Base-by-base conservation (phyloP, 2,329 filamentous ascomycete genomes). In the Aureobasidium sp. region DNA sequence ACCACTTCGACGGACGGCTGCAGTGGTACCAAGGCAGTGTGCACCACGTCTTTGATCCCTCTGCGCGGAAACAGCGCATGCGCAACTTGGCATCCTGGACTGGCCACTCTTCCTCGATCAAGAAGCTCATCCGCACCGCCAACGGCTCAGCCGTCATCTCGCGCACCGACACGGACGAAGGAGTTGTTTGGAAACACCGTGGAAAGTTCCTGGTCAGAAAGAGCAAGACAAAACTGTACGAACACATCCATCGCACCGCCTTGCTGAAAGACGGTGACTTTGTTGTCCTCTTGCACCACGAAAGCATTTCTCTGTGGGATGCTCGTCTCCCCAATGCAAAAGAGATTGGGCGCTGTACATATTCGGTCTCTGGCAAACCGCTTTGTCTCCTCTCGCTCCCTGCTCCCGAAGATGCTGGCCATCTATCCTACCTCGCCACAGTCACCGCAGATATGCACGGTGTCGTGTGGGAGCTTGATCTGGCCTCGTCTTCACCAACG, bases 61-160 rank as follows among this genome's bases (percentile, higher is more conserved):
- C 83, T 0, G 82, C 83, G 47, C 79, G 81, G 47, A 77, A 76
- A 53, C 75, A 79, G 45, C 85, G 89, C 1, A 75, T 95, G 17
- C 75, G 77, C 22, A 79, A 84, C 15, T 84, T 82, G 64, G 82
- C 85, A 2, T 81, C 86, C 1, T 95, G 91, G 90, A 90, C 90
- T 1, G 92, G 93, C 0, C 92, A 97, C 76, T 89, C 88, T 17
- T 82, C 82, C 17, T 81, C 90, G 0, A 85, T 97, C 64, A 87
- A 88, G 69, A 96, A 95, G 71, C 89, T 96, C 63, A 87, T 95
- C 49, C 87, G 91, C 64, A 95, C 92, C 69, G 89, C 88, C 47
- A 89, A 86, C 68, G 92, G 91, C 9, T 82, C 85, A 65, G 88
- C 90, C 5, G 79, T 96, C 47, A 85, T 96, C 35, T 96, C 92